Evolutionary conservation across 2,329 filamentous ascomycete genomes (phyloP).

Genomic region (Biscogniauxia mediterranea): DNA sequence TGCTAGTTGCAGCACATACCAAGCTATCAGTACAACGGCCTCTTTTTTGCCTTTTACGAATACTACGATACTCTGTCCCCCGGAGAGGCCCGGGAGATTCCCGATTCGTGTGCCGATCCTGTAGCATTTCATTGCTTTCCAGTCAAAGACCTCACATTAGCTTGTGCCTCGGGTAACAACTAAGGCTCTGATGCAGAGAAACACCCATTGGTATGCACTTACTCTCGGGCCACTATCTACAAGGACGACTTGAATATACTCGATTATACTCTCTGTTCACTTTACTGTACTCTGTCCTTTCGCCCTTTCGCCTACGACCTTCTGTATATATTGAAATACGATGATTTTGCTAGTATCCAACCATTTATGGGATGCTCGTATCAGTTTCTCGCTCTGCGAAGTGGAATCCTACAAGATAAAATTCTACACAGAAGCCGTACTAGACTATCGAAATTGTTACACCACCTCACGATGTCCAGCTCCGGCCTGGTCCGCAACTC

Average conservation of each 20-base stretch:
- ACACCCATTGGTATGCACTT: not conserved
- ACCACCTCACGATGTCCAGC: conserved; percentile 16
- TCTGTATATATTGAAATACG: not conserved
- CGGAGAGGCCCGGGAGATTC: no score
- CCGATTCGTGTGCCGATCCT: not conserved
- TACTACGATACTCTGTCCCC: not conserved
- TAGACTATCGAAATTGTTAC: conserved; percentile 5
- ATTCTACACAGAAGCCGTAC: not conserved
- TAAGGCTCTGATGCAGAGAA: not conserved
- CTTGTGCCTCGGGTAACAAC: not conserved
- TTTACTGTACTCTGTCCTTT: not conserved
- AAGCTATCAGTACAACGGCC: not conserved
- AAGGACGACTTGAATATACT: not conserved
- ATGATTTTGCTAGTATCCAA: not conserved
- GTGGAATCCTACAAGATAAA: not conserved
- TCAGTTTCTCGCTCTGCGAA: not conserved
- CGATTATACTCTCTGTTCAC: not conserved
- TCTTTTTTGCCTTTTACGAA: not conserved
- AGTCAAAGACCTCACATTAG: not conserved
- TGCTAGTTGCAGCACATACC: not conserved
- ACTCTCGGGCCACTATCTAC: not conserved
- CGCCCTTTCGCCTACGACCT: not conserved
- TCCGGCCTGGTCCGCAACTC: conserved; percentile 11
- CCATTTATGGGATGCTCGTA: not conserved
- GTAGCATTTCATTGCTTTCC: not conserved